Evolutionary conservation across 1,284 basidiomycete genomes (phyloP).

Genomic region (Moesziomyces sp.): DNA sequence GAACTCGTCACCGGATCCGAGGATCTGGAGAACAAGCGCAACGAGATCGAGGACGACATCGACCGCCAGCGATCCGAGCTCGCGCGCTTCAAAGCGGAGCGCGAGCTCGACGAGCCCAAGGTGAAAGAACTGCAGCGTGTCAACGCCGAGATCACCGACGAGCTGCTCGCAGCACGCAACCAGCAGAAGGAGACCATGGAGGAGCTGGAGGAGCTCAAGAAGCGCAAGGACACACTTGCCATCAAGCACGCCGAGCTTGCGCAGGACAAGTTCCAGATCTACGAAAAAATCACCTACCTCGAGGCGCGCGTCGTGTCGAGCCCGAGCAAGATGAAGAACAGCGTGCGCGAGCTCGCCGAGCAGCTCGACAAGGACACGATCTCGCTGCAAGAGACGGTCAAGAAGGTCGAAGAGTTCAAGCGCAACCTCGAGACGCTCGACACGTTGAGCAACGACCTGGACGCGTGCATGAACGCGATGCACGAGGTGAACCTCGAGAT

Average conservation of each 20-base stretch:
- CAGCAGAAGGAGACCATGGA: constrained; percentile 53
- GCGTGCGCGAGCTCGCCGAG: constrained; percentile 64
- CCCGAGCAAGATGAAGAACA: constrained; percentile 55
- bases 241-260: constrained; percentile 54
- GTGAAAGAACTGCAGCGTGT: constrained; percentile 76
- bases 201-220: constrained; percentile 53
- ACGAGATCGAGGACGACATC: constrained; percentile 71
- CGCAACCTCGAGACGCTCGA: constrained; percentile 51
- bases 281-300: constrained; percentile 57
- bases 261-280: constrained; percentile 55
- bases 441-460: constrained; percentile 48
- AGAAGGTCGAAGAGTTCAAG: constrained; percentile 71
- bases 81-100: constrained; percentile 60
- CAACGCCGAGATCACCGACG: constrained; percentile 83
- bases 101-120: constrained; percentile 74
- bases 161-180: constrained; percentile 69
- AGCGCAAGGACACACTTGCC: constrained; percentile 42
- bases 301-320: constrained; percentile 52
- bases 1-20: constrained; percentile 74
- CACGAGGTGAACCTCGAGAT: constrained; percentile 57
- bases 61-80: constrained; percentile 73
- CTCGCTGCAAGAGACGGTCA: constrained; percentile 79
- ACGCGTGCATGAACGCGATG: constrained; percentile 44
- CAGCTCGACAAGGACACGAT: constrained; percentile 77
- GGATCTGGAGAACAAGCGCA: constrained; percentile 73